A percentile compares a stretch with the other conserved stretches of the same genome.
phyloP scores from a whole-genome alignment of 768 basidiomycete genomes.

The Suillus decipiens region DNA sequence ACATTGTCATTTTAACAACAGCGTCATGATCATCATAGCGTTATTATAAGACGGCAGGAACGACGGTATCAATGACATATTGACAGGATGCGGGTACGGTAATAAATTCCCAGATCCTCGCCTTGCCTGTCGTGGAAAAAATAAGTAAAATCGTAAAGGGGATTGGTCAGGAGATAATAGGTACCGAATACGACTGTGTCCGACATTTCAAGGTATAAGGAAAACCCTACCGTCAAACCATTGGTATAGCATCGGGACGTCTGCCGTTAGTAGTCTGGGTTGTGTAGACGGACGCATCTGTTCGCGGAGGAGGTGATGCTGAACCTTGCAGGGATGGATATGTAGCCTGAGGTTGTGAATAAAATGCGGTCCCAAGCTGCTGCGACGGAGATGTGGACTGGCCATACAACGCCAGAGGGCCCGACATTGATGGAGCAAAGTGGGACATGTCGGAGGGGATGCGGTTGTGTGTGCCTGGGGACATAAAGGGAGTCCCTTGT shows the following conservation, averaged over 20 bases:
- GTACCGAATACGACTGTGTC: neutral
- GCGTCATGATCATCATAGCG: neutral
- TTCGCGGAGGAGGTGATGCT: slow-evolving; percentile 12
- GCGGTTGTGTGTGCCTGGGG: slow-evolving; percentile 11
- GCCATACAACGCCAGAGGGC: neutral
- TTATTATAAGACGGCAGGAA: neutral
- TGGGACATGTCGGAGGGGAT: slow-evolving; percentile 18
- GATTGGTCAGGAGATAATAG: neutral
- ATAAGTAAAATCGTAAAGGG: neutral
- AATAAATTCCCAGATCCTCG: neutral
- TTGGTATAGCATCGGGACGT: slow-evolving; percentile 22
- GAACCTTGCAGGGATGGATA: slow-evolving; percentile 11
- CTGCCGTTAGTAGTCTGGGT: slow-evolving; percentile 1
- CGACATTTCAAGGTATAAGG: neutral
- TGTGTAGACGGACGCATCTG: slow-evolving; percentile 18
- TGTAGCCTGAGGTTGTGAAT: neutral
- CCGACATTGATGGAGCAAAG: neutral
- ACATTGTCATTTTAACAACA: neutral
- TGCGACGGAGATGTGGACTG: slow-evolving; percentile 1
- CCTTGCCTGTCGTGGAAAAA: neutral
- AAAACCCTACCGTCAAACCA: slow-evolving; percentile 13
- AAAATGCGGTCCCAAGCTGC: neutral
- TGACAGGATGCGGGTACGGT: neutral
- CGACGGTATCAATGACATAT: neutral
- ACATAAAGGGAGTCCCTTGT: neutral